Conservation (phyloP, 1,139 yeast species). For the Lodderomyces pseudojiufengensis region DNA sequence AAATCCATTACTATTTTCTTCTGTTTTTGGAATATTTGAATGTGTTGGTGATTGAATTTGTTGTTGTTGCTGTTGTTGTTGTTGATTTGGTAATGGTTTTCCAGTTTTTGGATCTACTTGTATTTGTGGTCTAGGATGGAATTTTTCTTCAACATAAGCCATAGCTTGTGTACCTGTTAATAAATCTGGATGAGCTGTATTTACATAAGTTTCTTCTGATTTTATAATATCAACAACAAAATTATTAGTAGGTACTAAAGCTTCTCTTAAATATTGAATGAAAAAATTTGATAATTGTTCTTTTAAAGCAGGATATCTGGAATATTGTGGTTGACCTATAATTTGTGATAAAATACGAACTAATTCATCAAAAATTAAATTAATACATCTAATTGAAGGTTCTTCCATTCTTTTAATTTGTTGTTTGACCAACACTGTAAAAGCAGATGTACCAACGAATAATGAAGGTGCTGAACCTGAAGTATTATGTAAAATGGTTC, state of each 20-base stretch:
- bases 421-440: conserved; percentile 93
- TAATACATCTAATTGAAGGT: conserved; percentile 85
- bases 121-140: conserved; percentile 78
- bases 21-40: conserved; percentile 9
- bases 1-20: conserved; percentile 62
- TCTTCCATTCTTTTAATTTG: conserved; percentile 95
- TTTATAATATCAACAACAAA: conserved; percentile 79
- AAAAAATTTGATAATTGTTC: conserved; percentile 81
- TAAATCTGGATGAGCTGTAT: conserved; percentile 96
- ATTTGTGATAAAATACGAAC: conserved; percentile 87
- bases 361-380: conserved; percentile 88
- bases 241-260: conserved; percentile 77
- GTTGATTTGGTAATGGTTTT: conserved; percentile 58
- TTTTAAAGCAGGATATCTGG: conserved; percentile 86
- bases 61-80: conserved; percentile 30
- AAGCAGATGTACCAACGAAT: conserved; percentile 96
- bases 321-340: conserved; percentile 72
- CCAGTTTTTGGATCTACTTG: conserved; percentile 93
- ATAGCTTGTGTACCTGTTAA: conserved; percentile 93
- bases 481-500: conserved; percentile 96
- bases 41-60: conserved; percentile 18
- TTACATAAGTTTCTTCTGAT: conserved; percentile 89
- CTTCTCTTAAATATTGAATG: conserved; percentile 75
- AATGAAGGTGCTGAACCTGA: conserved; percentile 97
- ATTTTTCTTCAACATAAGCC: conserved; percentile 87